These are phyloP conservation scores for Laburnicola sp. DNA, from an alignment of 2,329 filamentous ascomycete species.

Conservation along the genomic window DNA sequence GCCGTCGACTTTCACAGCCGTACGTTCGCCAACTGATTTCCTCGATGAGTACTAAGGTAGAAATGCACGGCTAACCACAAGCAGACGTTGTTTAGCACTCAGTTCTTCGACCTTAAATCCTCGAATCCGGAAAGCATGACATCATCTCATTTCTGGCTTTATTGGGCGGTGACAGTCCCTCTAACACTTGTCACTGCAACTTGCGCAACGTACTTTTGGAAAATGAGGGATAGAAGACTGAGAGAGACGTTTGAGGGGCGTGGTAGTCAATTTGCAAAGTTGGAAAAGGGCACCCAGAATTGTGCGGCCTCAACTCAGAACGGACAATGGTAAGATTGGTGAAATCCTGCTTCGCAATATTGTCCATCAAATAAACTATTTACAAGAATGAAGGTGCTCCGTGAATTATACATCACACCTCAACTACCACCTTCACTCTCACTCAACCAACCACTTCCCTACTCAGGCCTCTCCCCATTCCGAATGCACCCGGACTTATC, in stretches of 20 bases:
- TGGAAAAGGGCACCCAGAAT: background rate
- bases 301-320: background rate
- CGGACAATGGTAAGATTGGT: background rate
- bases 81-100: slow-evolving; percentile 10
- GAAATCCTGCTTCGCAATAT: background rate
- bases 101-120: slow-evolving; percentile 8
- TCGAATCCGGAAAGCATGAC: background rate
- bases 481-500: slow-evolving; percentile 35
- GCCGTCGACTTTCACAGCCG: slow-evolving; percentile 18
- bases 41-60: no score
- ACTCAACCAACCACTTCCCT: background rate
- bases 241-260: background rate
- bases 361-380: no score
- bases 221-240: slow-evolving; percentile 2
- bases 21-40: background rate
- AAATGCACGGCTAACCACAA: background rate
- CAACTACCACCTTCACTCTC: background rate
- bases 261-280: background rate
- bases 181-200: slow-evolving; percentile 1
- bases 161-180: slow-evolving; percentile 6
- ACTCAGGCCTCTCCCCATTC: slow-evolving; percentile 24
- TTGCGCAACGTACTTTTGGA: slow-evolving; percentile 1
- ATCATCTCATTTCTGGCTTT: slow-evolving; percentile 2
- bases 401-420: no score
- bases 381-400: no score